Base-by-base conservation (phyloP, 352 stramenopile genomes). In the Phytophthora citrophthora region DNA sequence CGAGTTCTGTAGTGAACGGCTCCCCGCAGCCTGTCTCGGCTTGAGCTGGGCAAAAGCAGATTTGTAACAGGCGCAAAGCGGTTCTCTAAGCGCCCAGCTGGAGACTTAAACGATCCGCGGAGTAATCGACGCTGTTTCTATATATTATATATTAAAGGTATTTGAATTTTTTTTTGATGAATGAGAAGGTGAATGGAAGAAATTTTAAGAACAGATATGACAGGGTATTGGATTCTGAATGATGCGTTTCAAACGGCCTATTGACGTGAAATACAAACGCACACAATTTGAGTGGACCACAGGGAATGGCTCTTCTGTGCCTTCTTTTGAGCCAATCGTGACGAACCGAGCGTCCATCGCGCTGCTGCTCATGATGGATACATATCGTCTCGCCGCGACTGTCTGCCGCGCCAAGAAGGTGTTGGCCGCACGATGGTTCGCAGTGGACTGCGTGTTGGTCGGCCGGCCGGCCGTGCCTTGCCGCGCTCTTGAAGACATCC, bases 311-410 rank as follows among this genome's bases (percentile, higher is more conserved):
- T 51, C 59, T 26, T 44, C 59, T 67, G 34, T 11, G 10, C n/a
- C 40, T 49, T 43, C 26, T 26, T 69, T 64, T 64, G 52, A 20
- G 40, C 61, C 53, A 69, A 69, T 29, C 26, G 26, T 69, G 54
- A 64, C 54, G 54, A 69, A 57, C 60, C 24, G 27, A 48, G 32
- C 58, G 58, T 60, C 47, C 9, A 60, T 66, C 49, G 59, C 36
- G 13, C n/a, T 27, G 41, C 38, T 60, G 18, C 24, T 47, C 26
- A 36, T 31, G 43, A 32, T 61, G 49, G 58, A 67, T 61, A 54
- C 38, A 59, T 43, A 44, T 57, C 24, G 23, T 23, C n/a, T 40
- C 7, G 4, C 16, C 32, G 48, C 34, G 18, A 55, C 49, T 55
- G 32, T 55, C 49, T 55, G 49, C 49, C 20, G 16, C 20, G 36